A percentile compares a stretch with the other conserved stretches of the same genome.
Evolutionary conservation across 208 protist species (phyloP).

Genomic region (Leishmania tarentolae): DNA sequence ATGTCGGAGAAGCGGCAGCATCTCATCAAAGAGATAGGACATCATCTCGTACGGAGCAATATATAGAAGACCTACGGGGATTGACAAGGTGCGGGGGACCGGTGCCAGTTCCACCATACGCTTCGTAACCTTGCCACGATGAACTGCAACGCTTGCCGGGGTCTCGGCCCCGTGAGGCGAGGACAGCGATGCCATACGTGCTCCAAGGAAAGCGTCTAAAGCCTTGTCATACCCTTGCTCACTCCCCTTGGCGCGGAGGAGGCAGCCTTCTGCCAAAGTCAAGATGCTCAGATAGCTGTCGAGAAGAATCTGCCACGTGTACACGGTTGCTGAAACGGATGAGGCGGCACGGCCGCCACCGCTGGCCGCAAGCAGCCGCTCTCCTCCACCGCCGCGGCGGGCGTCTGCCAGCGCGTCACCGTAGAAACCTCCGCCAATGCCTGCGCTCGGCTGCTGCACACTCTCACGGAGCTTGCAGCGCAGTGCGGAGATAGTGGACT

Average conservation of each 20-base stretch:
- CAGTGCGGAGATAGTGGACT: conserved; percentile 30
- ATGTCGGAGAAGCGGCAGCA: conserved; percentile 69
- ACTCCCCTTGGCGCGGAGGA: conserved; percentile 62
- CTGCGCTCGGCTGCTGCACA: conserved; percentile 6
- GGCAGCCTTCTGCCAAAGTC: conserved; percentile 59
- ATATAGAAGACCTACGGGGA: conserved; percentile 66
- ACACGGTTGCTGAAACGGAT: conserved; percentile 7
- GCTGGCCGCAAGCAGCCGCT: neutral
- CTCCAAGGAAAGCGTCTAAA: conserved; percentile 75
- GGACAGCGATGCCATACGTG: conserved; percentile 22
- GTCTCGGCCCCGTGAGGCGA: neutral
- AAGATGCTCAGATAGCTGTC: conserved; percentile 77
- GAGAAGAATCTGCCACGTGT: conserved; percentile 49
- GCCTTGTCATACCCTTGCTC: conserved; percentile 76
- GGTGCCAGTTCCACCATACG: conserved; percentile 82
- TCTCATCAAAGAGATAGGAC: conserved; percentile 86
- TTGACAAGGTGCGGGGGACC: conserved; percentile 41
- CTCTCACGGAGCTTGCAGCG: conserved; percentile 29
- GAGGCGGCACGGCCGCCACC: neutral
- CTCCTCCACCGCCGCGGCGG: neutral
- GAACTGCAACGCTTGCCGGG: conserved; percentile 6
- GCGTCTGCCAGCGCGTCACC: conserved; percentile 7
- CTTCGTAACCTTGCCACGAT: conserved; percentile 76
- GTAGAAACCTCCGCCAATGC: conserved; percentile 3
- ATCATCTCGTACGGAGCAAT: conserved; percentile 81